These are phyloP conservation scores for Marasmius fiardii DNA, from an alignment of 1,284 basidiomycete species.

Conservation along the genomic window DNA sequence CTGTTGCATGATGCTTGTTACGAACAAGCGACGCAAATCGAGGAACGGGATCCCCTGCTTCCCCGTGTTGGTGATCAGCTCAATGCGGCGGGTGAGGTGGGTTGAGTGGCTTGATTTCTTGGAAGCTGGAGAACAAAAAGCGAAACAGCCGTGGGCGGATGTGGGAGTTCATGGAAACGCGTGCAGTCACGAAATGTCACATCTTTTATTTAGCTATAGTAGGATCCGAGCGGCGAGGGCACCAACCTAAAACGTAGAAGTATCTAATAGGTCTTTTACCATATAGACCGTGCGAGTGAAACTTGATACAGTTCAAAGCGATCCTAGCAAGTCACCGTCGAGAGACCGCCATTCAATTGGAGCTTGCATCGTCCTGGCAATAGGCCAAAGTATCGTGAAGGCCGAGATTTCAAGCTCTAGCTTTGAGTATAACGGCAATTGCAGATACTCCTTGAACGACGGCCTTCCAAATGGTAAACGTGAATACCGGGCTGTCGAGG, in stretches of 20 bases:
- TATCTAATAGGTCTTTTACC: too few species aligned
- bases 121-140: not conserved
- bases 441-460: not conserved
- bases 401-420: not conserved
- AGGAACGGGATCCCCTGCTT: not conserved
- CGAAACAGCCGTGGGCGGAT: not conserved
- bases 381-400: not conserved
- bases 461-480: not conserved
- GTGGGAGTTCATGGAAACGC: too few species aligned
- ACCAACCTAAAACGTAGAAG: too few species aligned
- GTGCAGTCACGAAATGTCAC: too few species aligned
- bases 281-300: too few species aligned
- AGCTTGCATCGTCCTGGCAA: not conserved
- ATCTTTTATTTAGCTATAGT: too few species aligned
- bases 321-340: too few species aligned
- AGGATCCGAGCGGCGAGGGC: too few species aligned
- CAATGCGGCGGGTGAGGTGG: not conserved
- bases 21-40: conserved; percentile 1
- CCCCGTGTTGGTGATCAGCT: not conserved
- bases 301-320: too few species aligned
- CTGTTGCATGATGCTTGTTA: conserved; percentile 19
- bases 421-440: not conserved
- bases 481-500: not conserved
- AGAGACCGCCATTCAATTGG: not conserved
- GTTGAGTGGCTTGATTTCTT: not conserved